Percentiles rank a stretch among this genome's conserved stretches.
Evolutionary conservation across 2,329 filamentous ascomycete species (phyloP).

Genomic region (Fusarium sp.): DNA sequence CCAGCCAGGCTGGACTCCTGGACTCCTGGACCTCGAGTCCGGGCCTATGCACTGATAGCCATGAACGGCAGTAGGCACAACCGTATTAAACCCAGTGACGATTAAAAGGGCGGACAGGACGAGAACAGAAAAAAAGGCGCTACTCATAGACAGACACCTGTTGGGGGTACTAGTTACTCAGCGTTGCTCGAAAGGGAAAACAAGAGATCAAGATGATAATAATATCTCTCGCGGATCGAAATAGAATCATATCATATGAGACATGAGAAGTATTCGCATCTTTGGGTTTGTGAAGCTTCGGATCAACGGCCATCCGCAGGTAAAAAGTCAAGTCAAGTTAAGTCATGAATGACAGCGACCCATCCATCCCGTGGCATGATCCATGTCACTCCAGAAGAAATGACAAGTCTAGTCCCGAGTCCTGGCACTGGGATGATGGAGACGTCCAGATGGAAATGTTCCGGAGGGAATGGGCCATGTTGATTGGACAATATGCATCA

Average conservation of each 20-base stretch:
- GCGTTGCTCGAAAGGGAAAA: not conserved
- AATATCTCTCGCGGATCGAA: constrained; percentile 15
- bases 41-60: constrained; percentile 13
- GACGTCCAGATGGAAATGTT: constrained; percentile 23
- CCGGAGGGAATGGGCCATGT: constrained; percentile 5
- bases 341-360: constrained; percentile 15
- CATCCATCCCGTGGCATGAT: constrained; percentile 4
- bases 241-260: constrained; percentile 16
- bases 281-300: constrained; percentile 14
- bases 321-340: constrained; percentile 12
- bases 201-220: constrained; percentile 9
- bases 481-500: constrained; percentile 18
- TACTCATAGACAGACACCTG: constrained; percentile 17
- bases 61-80: constrained; percentile 35
- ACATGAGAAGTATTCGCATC: constrained; percentile 12
- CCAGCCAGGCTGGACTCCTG: not conserved
- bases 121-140: constrained; percentile 17
- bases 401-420: constrained; percentile 18
- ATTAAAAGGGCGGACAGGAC: constrained; percentile 20
- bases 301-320: constrained; percentile 29
- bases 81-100: constrained; percentile 3
- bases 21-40: not conserved
- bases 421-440: constrained; percentile 1
- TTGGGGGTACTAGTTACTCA: not conserved
- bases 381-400: constrained; percentile 28